Evolutionary conservation across 192 early-diverging fungal genomes (phyloP).

Genomic region (Coemansia sp.): DNA sequence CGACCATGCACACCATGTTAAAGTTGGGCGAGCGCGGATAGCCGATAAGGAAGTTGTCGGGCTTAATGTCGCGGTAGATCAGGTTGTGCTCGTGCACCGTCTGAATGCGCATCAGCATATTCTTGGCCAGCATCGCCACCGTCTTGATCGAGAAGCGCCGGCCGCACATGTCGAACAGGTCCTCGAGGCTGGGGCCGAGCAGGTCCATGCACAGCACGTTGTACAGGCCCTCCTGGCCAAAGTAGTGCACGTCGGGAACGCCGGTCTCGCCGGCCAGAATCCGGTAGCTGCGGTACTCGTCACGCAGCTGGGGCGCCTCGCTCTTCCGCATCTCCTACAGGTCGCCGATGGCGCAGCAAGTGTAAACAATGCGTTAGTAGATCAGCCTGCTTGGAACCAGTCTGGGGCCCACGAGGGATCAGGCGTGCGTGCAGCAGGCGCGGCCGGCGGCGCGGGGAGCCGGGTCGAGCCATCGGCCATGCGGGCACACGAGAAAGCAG

Average conservation of each 20-base stretch:
- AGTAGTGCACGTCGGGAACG: conserved; percentile 89
- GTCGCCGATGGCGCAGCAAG: background rate
- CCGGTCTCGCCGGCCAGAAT: conserved; percentile 81
- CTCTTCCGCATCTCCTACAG: conserved; percentile 82
- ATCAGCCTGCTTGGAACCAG: background rate
- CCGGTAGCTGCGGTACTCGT: conserved; percentile 95
- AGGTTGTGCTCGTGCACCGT: conserved; percentile 91
- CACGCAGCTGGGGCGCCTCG: conserved; percentile 93
- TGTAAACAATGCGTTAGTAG: background rate
- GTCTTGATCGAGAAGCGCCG: conserved; percentile 89
- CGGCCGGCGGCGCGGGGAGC: background rate
- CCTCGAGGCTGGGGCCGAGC: conserved; percentile 89
- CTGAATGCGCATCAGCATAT: conserved; percentile 87
- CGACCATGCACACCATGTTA: conserved; percentile 82
- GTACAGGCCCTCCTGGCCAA: conserved; percentile 95
- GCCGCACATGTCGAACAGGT: conserved; percentile 95
- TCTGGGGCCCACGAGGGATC: too few relatives aligned
- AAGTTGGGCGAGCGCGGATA: conserved; percentile 58
- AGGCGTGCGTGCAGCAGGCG: too few relatives aligned
- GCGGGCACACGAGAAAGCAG: background rate
- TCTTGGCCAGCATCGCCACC: conserved; percentile 92
- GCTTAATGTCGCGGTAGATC: conserved; percentile 98
- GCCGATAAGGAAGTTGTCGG: conserved; percentile 97
- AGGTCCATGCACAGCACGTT: conserved; percentile 94
- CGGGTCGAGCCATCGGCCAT: background rate